Percentiles rank a stretch among this genome's conserved stretches.
phyloP scores from a whole-genome alignment of 176 grass and related monocot genomes.

The Musa schizocarpa region DNA sequence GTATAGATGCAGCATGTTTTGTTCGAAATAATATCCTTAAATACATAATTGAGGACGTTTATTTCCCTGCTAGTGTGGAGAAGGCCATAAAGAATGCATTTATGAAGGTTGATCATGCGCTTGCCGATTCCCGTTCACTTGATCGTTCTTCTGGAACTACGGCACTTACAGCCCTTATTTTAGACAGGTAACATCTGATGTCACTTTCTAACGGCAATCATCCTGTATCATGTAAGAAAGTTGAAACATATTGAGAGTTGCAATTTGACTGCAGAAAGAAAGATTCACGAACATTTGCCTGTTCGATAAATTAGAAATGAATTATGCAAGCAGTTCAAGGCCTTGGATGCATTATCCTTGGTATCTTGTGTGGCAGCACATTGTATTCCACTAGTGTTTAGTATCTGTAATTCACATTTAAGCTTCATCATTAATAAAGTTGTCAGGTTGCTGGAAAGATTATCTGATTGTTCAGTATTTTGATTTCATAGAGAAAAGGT shows the following conservation, averaged over 20 bases:
- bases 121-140: conserved; percentile 81
- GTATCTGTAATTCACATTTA: no score
- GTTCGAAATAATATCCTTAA: conserved; percentile 77
- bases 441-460: no score
- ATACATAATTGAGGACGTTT: conserved; percentile 70
- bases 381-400: no score
- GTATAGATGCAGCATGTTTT: conserved; percentile 77
- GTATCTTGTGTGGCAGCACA: no score
- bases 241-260: no score
- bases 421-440: no score
- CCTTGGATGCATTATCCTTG: no score
- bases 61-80: conserved; percentile 68
- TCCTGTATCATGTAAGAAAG: neutral
- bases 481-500: no score
- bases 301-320: neutral
- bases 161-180: conserved; percentile 65
- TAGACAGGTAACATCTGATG: conserved; percentile 48
- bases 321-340: no score
- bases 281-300: neutral
- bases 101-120: conserved; percentile 62
- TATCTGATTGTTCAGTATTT: no score
- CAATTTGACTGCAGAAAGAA: neutral
- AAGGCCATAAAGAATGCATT: conserved; percentile 65
- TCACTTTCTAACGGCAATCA: neutral
- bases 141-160: conserved; percentile 83